Evolutionary conservation across 1,284 basidiomycete genomes (phyloP).

Genomic region (Hemileia vastatrix): DNA sequence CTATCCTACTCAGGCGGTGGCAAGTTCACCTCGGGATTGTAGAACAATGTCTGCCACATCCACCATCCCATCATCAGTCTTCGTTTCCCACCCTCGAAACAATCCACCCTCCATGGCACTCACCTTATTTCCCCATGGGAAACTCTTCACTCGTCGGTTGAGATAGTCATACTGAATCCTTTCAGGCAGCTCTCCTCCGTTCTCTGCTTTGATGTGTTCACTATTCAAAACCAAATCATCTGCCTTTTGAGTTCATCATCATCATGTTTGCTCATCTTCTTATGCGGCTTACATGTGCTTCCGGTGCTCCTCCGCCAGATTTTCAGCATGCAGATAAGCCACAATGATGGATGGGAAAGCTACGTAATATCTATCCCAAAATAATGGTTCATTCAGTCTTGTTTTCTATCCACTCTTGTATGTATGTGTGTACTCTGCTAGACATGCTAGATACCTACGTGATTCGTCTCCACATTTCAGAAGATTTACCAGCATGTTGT

Average conservation of each 20-base stretch:
- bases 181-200: constrained; percentile 63
- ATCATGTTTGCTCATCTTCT: too few species aligned
- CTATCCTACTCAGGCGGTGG: constrained; percentile 9
- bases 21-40: constrained; percentile 19
- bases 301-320: constrained; percentile 15
- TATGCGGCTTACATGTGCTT: constrained; percentile 12
- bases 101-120: background rate
- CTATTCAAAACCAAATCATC: constrained; percentile 50
- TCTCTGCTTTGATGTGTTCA: constrained; percentile 62
- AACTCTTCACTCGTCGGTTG: constrained; percentile 17
- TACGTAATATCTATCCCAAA: constrained; percentile 10
- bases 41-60: constrained; percentile 15
- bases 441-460: constrained; percentile 1
- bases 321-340: constrained; percentile 16
- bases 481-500: constrained; percentile 11
- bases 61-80: background rate
- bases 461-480: constrained; percentile 20
- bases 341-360: constrained; percentile 19
- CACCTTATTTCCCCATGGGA: constrained; percentile 21
- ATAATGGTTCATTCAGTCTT: background rate
- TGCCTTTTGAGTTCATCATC: too few species aligned
- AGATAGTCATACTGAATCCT: constrained; percentile 52
- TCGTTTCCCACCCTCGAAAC: background rate
- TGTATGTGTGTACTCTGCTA: background rate
- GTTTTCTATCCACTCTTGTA: background rate